Percentiles rank a stretch among this genome's conserved stretches.
These are phyloP conservation scores for Cryptosporidium andersoni DNA, from an alignment of 169 alveolate species.

Conservation along the genomic window DNA sequence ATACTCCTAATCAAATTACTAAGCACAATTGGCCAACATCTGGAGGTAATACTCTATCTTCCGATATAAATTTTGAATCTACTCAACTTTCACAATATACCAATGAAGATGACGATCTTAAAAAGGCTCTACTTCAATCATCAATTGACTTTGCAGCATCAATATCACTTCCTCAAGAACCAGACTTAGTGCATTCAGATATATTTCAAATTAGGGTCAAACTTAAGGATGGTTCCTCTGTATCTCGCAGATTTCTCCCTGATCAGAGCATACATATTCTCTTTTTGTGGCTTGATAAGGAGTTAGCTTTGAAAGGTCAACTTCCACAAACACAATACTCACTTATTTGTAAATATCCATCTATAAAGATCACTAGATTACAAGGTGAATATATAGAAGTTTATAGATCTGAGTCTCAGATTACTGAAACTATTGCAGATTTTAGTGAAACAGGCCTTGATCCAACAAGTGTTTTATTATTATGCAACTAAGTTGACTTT, in stretches of 20 bases:
- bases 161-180: constrained; percentile 43
- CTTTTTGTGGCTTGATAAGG: constrained; percentile 52
- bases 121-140: constrained; percentile 33
- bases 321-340: constrained; percentile 13
- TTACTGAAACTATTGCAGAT: constrained; percentile 9
- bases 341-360: constrained; percentile 45
- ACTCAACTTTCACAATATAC: background rate
- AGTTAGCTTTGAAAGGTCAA: constrained; percentile 32
- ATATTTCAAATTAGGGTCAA: constrained; percentile 34
- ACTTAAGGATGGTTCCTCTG: constrained; percentile 19
- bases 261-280: background rate
- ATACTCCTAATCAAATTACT: background rate
- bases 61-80: background rate
- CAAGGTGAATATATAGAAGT: constrained; percentile 13
- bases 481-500: background rate
- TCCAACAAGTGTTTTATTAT: constrained; percentile 9
- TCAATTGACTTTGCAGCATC: constrained; percentile 42
- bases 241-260: constrained; percentile 29
- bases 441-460: constrained; percentile 24
- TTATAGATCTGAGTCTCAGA: constrained; percentile 12
- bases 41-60: constrained; percentile 16
- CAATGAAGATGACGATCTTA: constrained; percentile 24
- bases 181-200: background rate
- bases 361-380: constrained; percentile 6
- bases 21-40: constrained; percentile 56